Evolutionary conservation across 1,139 yeast genomes (phyloP), one percentile per base, ranked within the genome.

Genomic region (Debaryomyces subglobosus): DNA sequence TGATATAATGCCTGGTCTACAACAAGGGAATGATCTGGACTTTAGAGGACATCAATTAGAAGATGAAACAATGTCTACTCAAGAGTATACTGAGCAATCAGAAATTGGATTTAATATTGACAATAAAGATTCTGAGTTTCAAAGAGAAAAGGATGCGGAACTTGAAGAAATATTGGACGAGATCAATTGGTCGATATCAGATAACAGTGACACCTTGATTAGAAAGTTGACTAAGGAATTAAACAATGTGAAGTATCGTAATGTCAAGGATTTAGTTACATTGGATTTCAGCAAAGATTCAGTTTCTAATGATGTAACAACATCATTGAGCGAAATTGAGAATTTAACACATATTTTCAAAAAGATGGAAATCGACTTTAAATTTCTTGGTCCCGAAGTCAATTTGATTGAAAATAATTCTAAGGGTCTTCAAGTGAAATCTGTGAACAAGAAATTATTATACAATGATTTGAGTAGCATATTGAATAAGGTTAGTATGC

Each of bases 391-490:
- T 3, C 82, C 82, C 6, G 94, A 88, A 51, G 82, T 91, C 45
- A 78, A 80, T 43, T 79, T 78, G 47, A 85, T 91, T 45, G 97
- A 91, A 62, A 74, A 77, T 39, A 89, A 88, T 60, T 85, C 91
- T 1, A 84, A 85, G 57, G 97, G 97, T 45, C 69, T 91, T 30
- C 97, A 92, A 67, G 87, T 91, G 3, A 86, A 85, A 57, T 83
- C 94, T 4, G 85, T 89, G 35, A 92, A 92, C 65, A 89, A 89
- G 64, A 89, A 89, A 58, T 66, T 78, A 18, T 72, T 92, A 37
- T 86, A 84, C 75, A 81, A 79, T 46, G 94, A 89, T 50, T 76
- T 91, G 49, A 79, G 81, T 47, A 79, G 78, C n/a, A 75, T 90
- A 44, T 68, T 90, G 51, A 79, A 81, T 45, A 86, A 90, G 21